Conservation (phyloP, 2,329 filamentous ascomycete species). For the Colletotrichum camelliae region DNA sequence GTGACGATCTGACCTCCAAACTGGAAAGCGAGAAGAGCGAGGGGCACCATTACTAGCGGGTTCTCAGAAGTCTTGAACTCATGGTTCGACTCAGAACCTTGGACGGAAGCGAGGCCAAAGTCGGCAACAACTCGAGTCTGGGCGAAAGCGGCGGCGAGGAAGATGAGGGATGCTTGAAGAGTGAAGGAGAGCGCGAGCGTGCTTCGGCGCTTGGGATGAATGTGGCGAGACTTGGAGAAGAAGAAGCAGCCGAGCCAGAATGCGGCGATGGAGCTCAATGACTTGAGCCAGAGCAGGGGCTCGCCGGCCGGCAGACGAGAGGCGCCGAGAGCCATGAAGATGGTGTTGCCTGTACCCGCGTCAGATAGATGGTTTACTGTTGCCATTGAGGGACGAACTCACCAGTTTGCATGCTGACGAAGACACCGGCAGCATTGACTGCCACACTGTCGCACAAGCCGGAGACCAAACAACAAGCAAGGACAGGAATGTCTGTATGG, state of each 20-base stretch:
- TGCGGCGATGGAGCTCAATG: slow-evolving; percentile 55
- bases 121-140: slow-evolving; percentile 51
- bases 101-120: slow-evolving; percentile 33
- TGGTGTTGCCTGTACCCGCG: slow-evolving; percentile 56
- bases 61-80: slow-evolving; percentile 29
- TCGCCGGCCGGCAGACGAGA: slow-evolving; percentile 54
- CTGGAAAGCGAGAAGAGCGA: slow-evolving; percentile 58
- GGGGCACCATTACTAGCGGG: slow-evolving; percentile 48
- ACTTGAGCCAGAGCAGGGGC: slow-evolving; percentile 58
- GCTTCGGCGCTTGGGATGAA: slow-evolving; percentile 42
- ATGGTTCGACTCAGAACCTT: slow-evolving; percentile 18
- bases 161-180: slow-evolving; percentile 55
- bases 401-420: slow-evolving; percentile 45
- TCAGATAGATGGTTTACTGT: not conserved
- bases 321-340: slow-evolving; percentile 66
- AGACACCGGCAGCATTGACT: slow-evolving; percentile 43
- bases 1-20: slow-evolving; percentile 58
- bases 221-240: slow-evolving; percentile 41
- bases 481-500: slow-evolving; percentile 39
- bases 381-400: not conserved
- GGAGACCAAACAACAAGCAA: slow-evolving; percentile 43
- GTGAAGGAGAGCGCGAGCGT: slow-evolving; percentile 55
- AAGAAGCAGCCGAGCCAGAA: slow-evolving; percentile 59
- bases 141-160: slow-evolving; percentile 57
- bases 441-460: slow-evolving; percentile 45